Percentiles rank a stretch among this genome's conserved stretches.
These are phyloP conservation scores for Fusarium tjaetaba DNA, from an alignment of 2,329 filamentous ascomycete species.

Conservation along the genomic window DNA sequence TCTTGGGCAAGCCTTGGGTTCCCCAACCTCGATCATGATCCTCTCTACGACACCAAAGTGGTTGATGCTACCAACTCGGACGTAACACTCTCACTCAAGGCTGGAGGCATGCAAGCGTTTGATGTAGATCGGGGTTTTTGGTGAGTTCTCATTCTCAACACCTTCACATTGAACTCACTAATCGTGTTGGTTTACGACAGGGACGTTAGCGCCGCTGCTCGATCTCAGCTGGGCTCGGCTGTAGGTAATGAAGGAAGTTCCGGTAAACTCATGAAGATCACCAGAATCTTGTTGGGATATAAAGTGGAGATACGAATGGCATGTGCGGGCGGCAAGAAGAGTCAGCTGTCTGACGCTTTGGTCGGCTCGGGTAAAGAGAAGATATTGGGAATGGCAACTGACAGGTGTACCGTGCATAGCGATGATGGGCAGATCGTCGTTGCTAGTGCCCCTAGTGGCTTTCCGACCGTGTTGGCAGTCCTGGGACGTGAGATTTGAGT, in stretches of 20 bases:
- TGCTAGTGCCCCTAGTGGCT: not conserved
- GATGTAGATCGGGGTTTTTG: not conserved
- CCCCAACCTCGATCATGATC: not conserved
- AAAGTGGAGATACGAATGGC: not conserved
- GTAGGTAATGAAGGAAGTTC: not conserved
- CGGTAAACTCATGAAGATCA: not conserved
- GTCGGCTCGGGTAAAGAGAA: not conserved
- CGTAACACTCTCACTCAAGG: not conserved
- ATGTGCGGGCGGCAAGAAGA: not conserved
- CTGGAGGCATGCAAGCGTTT: not conserved
- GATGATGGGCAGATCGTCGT: not conserved
- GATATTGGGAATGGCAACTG: not conserved
- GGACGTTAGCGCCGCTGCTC: not conserved
- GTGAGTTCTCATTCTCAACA: not conserved
- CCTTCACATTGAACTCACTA: accelerated
- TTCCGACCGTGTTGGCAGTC: not conserved
- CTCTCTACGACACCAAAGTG: not conserved
- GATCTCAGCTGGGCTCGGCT: not conserved
- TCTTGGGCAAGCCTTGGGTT: not conserved
- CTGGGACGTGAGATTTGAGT: not conserved
- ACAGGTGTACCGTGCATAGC: not conserved
- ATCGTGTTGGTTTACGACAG: accelerated
- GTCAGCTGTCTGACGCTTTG: not conserved
- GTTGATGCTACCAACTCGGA: not conserved
- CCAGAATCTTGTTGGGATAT: not conserved